Evolutionary conservation across 345 rosid genomes (phyloP).

Genomic region (Aethionema arabicum): DNA sequence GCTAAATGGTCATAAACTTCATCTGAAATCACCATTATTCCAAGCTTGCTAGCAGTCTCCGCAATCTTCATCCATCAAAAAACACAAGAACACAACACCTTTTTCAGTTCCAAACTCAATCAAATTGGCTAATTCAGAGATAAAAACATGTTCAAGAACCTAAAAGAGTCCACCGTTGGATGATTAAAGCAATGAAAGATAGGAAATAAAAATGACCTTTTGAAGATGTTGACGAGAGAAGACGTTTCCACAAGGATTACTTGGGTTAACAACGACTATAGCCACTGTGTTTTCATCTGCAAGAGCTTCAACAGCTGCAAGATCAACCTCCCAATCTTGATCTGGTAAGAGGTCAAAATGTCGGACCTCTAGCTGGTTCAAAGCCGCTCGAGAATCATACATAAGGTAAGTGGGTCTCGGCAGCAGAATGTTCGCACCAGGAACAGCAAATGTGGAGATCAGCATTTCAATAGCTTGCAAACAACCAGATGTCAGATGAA

Average conservation of each 20-base stretch:
- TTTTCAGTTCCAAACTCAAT: no score
- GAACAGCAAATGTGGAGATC: slow-evolving; percentile 46
- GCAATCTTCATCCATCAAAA: slow-evolving; percentile 46
- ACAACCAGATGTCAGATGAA: slow-evolving; percentile 55
- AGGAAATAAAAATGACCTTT: slow-evolving; percentile 30
- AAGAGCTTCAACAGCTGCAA: slow-evolving; percentile 52
- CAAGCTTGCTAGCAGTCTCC: slow-evolving; percentile 58
- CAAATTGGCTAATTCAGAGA: no score
- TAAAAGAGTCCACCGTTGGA: no score
- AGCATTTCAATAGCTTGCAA: slow-evolving; percentile 53
- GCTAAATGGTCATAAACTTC: slow-evolving; percentile 56
- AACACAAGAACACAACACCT: no score
- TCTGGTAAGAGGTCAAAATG: slow-evolving; percentile 62
- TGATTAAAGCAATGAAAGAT: not conserved
- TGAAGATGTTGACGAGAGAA: slow-evolving; percentile 55
- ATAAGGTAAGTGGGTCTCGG: slow-evolving; percentile 60
- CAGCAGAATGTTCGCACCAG: slow-evolving; percentile 60
- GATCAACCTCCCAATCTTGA: slow-evolving; percentile 66
- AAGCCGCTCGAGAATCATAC: slow-evolving; percentile 49
- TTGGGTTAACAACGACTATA: slow-evolving; percentile 58
- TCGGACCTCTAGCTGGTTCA: slow-evolving; percentile 46
- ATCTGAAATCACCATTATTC: slow-evolving; percentile 62
- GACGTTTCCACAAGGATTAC: slow-evolving; percentile 66
- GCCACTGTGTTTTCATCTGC: slow-evolving; percentile 65
- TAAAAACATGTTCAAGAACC: no score